phyloP scores from a whole-genome alignment of 768 basidiomycete species.

The Boletus pseudopeckii region DNA sequence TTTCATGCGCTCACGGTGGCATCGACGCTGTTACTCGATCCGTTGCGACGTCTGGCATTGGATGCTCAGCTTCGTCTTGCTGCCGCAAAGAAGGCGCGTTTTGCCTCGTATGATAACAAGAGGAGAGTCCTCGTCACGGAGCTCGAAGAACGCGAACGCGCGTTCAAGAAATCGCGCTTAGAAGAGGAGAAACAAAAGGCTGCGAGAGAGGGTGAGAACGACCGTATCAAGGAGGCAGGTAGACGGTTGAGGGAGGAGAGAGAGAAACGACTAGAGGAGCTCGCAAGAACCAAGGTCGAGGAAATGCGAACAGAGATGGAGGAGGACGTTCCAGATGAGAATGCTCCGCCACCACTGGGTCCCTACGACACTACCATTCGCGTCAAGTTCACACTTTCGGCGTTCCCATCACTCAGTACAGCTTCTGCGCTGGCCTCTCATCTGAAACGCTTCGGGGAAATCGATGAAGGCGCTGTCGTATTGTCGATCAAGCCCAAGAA shows the following conservation, averaged over 20 bases:
- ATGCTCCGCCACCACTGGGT: conserved; percentile 61
- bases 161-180: conserved; percentile 65
- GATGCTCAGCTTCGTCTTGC: conserved; percentile 76
- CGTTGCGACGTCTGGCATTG: conserved; percentile 70
- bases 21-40: conserved; percentile 78
- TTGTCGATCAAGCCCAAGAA: conserved; percentile 62
- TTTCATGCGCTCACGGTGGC: conserved; percentile 84
- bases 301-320: conserved; percentile 27
- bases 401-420: conserved; percentile 37
- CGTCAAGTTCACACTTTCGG: conserved; percentile 61
- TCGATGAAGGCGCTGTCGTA: conserved; percentile 64
- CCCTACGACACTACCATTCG: conserved; percentile 72
- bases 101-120: conserved; percentile 65
- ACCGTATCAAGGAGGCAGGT: conserved; percentile 74
- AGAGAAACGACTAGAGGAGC: conserved; percentile 48
- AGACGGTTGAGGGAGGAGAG: conserved; percentile 63
- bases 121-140: conserved; percentile 73
- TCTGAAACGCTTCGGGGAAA: conserved; percentile 57
- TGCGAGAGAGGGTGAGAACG: conserved; percentile 56
- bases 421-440: conserved; percentile 33
- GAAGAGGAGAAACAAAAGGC: conserved; percentile 61
- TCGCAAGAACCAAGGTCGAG: conserved; percentile 36
- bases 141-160: conserved; percentile 73
- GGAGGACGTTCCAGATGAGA: conserved; percentile 35
- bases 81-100: conserved; percentile 67